Evolutionary conservation across 2,329 filamentous ascomycete genomes (phyloP), one percentile per base, ranked within the genome.

Genomic region (Arthrobotrys conoides): DNA sequence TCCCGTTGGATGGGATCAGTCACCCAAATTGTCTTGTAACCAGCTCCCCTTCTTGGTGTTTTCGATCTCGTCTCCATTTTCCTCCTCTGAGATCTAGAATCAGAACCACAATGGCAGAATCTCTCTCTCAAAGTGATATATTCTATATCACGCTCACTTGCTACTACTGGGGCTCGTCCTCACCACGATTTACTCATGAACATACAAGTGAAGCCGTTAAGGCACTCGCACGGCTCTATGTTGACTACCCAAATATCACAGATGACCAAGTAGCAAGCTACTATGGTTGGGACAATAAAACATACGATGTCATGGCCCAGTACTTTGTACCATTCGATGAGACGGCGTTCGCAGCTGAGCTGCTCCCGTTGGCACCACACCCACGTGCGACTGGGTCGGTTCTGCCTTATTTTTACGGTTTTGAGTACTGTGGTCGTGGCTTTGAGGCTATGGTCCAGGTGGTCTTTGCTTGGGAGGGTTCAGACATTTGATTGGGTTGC

Each of bases 111-210:
- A 75, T 75, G 71, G 30, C 71, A 30, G 44, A 41, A 9, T 14
- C 30, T 36, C 71, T 75, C 22, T 63, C 41, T 12, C 24, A 75
- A 63, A 65, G 64, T 51, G 71, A 75, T 14, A 75, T 75, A 53
- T 68, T 61, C 30, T 68, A 63, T 18, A 38, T 75, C 22, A 68
- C 71, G 0, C 30, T 75, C 3, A 68, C 51, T n/a, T 75, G 71
- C 20, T 75, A 75, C 24, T 75, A 75, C 14, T 75, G 71, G 71
- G 71, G 71, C 12, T 75, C 71, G 0, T 67, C 63, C 14, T 75
- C 71, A 36, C 49, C 49, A 16, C 53, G 38, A 6, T 75, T 75
- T 49, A n/a, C 18, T 9, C 27, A 75, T 22, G 63, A 75, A 20
- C 51, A 36, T 22, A 68, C 51, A 30, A 75, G 63, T 20, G 63